These are phyloP conservation scores for Ophiostoma ulmi DNA, from an alignment of 2,329 filamentous ascomycete genomes.

Conservation along the genomic window DNA sequence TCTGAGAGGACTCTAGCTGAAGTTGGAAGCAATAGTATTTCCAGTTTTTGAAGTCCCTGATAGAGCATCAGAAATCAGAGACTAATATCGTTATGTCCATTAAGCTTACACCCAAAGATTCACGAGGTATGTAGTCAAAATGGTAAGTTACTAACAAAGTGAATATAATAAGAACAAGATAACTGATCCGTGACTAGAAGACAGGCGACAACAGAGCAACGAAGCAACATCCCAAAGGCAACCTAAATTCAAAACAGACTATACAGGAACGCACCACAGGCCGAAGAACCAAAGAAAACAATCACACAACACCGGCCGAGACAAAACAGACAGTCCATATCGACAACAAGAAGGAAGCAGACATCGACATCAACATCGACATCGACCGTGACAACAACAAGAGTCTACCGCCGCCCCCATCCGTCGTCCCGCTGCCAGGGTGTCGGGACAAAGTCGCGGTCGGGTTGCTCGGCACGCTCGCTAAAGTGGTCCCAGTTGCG, in stretches of 20 bases:
- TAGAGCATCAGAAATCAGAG: no score
- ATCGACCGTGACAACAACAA: neutral
- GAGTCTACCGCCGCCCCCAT: neutral
- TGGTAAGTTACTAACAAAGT: no score
- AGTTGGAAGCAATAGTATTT: no score
- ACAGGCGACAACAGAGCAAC: neutral
- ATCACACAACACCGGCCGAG: neutral
- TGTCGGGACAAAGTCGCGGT: neutral
- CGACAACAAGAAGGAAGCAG: neutral
- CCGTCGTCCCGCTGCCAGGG: constrained; percentile 1
- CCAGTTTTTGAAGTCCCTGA: no score
- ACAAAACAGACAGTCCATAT: neutral
- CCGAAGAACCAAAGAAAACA: neutral
- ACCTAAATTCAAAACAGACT: no score
- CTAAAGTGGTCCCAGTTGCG: constrained; percentile 20
- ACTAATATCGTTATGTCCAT: no score
- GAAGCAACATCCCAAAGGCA: neutral
- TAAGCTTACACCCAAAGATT: no score
- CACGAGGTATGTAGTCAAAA: no score
- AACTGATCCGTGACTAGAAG: no score
- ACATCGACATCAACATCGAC: neutral
- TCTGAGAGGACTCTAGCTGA: neutral
- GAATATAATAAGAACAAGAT: no score
- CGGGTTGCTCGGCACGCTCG: neutral
- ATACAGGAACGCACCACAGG: no score